These are phyloP conservation scores for Beta lomatogona DNA, from an alignment of 179 eudicot species.

Conservation along the genomic window DNA sequence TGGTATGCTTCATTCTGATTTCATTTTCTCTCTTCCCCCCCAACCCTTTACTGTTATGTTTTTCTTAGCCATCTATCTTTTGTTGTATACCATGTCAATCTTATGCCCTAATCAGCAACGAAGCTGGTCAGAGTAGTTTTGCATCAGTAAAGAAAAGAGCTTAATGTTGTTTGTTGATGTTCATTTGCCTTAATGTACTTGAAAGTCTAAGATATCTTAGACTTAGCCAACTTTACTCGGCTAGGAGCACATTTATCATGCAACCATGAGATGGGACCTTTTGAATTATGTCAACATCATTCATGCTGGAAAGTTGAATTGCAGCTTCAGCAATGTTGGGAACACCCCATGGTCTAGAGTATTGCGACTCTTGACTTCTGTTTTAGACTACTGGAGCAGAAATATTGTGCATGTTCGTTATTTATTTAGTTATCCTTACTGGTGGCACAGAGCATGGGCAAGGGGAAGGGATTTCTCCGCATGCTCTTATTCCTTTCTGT, in stretches of 20 bases:
- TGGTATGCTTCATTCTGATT: not conserved
- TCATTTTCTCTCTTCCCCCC: too few species aligned
- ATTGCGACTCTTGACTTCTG: not conserved
- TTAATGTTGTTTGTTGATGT: slow-evolving; percentile 1
- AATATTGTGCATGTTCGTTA: not conserved
- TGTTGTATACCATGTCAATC: not conserved
- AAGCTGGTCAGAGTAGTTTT: not conserved
- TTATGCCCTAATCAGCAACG: not conserved
- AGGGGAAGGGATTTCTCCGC: too few species aligned
- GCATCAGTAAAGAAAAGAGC: not conserved
- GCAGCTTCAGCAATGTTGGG: not conserved
- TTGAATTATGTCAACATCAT: too few species aligned
- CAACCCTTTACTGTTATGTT: not conserved
- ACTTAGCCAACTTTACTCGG: not conserved
- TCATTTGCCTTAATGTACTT: too few species aligned
- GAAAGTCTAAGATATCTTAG: not conserved
- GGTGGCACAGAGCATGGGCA: too few species aligned
- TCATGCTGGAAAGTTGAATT: not conserved
- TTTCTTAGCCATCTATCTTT: not conserved
- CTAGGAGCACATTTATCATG: not conserved
- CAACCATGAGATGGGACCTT: not conserved
- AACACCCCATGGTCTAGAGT: not conserved
- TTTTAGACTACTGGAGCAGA: not conserved
- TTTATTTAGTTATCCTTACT: not conserved
- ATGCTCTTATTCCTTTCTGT: not conserved